Evolutionary conservation across 768 basidiomycete genomes (phyloP).

Genomic region (Auriscalpium vulgare): DNA sequence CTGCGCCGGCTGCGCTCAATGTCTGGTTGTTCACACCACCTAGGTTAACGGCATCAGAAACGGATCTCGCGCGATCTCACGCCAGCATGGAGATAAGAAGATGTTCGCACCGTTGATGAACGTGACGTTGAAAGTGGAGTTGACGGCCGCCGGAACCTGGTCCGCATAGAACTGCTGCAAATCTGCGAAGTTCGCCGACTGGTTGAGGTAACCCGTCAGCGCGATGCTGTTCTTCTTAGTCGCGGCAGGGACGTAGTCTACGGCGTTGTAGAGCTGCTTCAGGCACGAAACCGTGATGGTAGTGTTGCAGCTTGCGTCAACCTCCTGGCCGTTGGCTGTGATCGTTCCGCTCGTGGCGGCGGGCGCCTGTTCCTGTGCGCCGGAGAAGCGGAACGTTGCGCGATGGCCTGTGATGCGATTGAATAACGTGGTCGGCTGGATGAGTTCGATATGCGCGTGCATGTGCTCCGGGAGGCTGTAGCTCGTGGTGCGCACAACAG

Average conservation of each 20-base stretch:
- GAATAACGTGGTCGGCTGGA: slow-evolving; percentile 71
- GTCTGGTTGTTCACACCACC: slow-evolving; percentile 58
- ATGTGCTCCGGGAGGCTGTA: slow-evolving; percentile 59
- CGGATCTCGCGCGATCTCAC: background rate
- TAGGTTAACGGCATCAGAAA: background rate
- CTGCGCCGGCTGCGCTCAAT: slow-evolving; percentile 41
- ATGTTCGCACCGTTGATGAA: slow-evolving; percentile 1
- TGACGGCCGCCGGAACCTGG: slow-evolving; percentile 11
- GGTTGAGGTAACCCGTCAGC: slow-evolving; percentile 28
- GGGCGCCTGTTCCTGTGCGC: background rate
- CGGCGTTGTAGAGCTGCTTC: slow-evolving; percentile 26
- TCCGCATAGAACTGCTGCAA: slow-evolving; percentile 12
- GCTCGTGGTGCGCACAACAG: slow-evolving; percentile 54
- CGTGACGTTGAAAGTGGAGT: slow-evolving; percentile 3
- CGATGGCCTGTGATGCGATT: slow-evolving; percentile 35
- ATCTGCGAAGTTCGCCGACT: slow-evolving; percentile 22
- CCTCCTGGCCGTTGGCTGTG: slow-evolving; percentile 9
- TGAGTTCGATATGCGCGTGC: slow-evolving; percentile 52
- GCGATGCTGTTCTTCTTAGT: slow-evolving; percentile 24
- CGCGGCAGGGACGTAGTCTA: slow-evolving; percentile 16
- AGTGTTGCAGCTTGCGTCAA: slow-evolving; percentile 24
- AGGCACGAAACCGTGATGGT: slow-evolving; percentile 27
- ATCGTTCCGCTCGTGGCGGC: background rate
- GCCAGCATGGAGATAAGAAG: background rate
- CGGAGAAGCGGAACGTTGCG: slow-evolving; percentile 29